Evolutionary conservation across 2,329 filamentous ascomycete genomes (phyloP), one percentile per base, ranked within the genome.

Genomic region (Trichoderma sp.): DNA sequence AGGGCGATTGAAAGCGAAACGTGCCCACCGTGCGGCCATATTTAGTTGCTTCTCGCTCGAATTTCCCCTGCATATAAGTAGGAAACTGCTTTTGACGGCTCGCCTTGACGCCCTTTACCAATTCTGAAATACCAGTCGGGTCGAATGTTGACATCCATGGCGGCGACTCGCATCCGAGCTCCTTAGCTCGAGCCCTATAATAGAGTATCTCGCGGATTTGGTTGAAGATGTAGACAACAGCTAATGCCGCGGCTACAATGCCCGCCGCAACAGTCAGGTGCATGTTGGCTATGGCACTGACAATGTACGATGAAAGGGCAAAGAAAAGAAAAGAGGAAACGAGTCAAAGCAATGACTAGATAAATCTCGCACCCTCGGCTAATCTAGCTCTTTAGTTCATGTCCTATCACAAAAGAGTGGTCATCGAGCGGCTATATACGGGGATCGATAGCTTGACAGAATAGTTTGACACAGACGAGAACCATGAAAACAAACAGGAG

Each of bases 1-100:
- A 70, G 3, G 72, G 72, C 18, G 61, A 66, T 30, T 46, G 66
- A n/a, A 70, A 39, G 11, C 26, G 49, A n/a, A 73, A 28, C 21
- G 73, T 74, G 59, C 72, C 71, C 30, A 75, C 68, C 2, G 30
- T 65, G 4, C 73, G 71, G 34, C 73, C 72, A 14, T 70, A 30
- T 4, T 43, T 64, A 51, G 34, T 37, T n/a, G 51, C 68, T 32
- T 64, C 37, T 8, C 60, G 52, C 14, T 21, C 52, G 32, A 69
- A 43, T 16, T 54, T 63, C 5, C 69, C 63, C 21, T 69, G 49
- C 7, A 68, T 14, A n/a, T 58, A 71, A 11, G 58, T 56, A n/a
- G 72, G 73, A 32, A 75, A 72, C 1, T 59, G 28, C 60, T 73
- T 71, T 16, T 70, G 60, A 28, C 64, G 67, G 43, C 70, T 65